phyloP scores from a whole-genome alignment of 148 eudicot genomes.

The Silene conica region DNA sequence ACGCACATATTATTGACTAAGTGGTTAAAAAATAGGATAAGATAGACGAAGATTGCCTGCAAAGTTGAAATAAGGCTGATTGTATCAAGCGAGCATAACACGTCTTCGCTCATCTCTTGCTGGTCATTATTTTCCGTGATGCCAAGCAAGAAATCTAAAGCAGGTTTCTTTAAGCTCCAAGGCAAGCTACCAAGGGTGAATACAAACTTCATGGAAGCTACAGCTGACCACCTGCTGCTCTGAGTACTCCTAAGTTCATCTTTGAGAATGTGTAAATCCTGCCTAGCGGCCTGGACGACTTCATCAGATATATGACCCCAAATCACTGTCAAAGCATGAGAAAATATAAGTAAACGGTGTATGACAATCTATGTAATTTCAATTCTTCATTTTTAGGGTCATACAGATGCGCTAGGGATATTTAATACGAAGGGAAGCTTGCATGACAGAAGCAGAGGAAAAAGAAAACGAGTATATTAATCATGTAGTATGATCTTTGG shows the following conservation, averaged over 20 bases:
- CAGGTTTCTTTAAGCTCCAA: conserved; percentile 66
- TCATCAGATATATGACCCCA: conserved; percentile 74
- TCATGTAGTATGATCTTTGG: no score
- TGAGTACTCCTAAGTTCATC: conserved; percentile 52
- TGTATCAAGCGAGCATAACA: conserved; percentile 35
- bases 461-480: no score
- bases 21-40: neutral
- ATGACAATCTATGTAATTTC: neutral
- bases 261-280: conserved; percentile 45
- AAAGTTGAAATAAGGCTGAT: conserved; percentile 52
- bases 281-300: conserved; percentile 49
- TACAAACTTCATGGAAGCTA: conserved; percentile 57
- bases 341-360: conserved; percentile 2
- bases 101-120: conserved; percentile 31
- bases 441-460: no score
- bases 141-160: conserved; percentile 52
- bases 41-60: conserved; percentile 49
- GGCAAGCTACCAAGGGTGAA: conserved; percentile 45
- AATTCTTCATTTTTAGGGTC: neutral
- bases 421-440: no score
- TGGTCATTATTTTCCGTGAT: conserved; percentile 40
- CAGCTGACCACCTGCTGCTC: conserved; percentile 68
- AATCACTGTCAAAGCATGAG: conserved; percentile 42
- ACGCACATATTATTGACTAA: neutral
- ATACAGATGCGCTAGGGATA: no score